Conservation (phyloP, 768 basidiomycete species). For the Mycena epipterygia region DNA sequence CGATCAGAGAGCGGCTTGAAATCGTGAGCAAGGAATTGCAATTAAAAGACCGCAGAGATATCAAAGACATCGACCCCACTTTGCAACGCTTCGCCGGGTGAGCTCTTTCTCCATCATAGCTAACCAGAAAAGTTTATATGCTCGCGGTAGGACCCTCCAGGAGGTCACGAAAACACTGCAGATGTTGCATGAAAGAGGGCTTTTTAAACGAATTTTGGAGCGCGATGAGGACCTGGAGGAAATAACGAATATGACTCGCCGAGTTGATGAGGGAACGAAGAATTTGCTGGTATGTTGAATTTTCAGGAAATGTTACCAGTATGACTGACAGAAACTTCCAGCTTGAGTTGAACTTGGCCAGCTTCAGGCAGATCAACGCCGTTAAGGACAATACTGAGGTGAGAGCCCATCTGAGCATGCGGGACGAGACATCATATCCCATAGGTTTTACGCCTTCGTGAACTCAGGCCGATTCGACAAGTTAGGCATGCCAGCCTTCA, state of each 20-base stretch:
- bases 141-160: background rate
- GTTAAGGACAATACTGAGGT: slow-evolving; percentile 6
- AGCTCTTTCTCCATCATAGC: background rate
- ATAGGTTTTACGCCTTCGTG: background rate
- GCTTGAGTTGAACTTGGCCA: slow-evolving; percentile 9
- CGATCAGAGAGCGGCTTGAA: background rate
- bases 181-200: background rate
- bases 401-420: too few species aligned
- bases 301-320: background rate
- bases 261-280: slow-evolving; percentile 11
- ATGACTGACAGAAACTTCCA: background rate
- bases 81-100: background rate
- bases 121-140: too few species aligned
- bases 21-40: background rate
- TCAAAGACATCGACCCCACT: background rate
- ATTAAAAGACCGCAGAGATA: background rate
- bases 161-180: background rate
- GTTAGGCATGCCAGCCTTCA: background rate
- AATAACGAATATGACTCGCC: background rate
- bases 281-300: background rate
- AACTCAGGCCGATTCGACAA: background rate
- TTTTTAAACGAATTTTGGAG: background rate
- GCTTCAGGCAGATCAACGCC: background rate
- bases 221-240: background rate
- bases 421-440: background rate